These are phyloP conservation scores for Aspergillus amoenus DNA, from an alignment of 2,329 filamentous ascomycete species.

Conservation along the genomic window DNA sequence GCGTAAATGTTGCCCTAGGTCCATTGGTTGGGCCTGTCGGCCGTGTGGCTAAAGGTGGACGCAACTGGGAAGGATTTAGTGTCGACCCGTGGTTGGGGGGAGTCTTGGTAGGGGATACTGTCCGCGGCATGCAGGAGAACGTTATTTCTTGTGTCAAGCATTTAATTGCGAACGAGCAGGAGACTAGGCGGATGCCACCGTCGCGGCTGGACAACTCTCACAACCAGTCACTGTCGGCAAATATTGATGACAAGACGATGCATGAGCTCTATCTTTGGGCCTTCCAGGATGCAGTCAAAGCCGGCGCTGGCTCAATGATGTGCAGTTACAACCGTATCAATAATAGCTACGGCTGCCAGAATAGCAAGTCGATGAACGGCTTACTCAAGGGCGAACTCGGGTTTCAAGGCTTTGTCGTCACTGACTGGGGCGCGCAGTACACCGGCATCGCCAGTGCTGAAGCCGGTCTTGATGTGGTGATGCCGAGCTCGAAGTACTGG, in stretches of 20 bases:
- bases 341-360: conserved; percentile 77
- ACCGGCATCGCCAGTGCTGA: conserved; percentile 63
- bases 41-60: conserved; percentile 14
- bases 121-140: conserved; percentile 43
- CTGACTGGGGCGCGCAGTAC: conserved; percentile 76
- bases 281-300: conserved; percentile 60
- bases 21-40: conserved; percentile 45
- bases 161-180: conserved; percentile 63
- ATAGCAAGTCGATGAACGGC: conserved; percentile 73
- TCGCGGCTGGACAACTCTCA: no score
- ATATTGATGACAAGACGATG: conserved; percentile 64
- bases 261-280: conserved; percentile 69
- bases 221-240: conserved; percentile 52
- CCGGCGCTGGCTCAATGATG: conserved; percentile 61
- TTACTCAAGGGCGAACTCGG: conserved; percentile 76
- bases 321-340: conserved; percentile 65
- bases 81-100: conserved; percentile 44
- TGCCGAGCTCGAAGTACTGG: neutral
- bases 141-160: conserved; percentile 50
- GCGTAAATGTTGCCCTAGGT: conserved; percentile 37
- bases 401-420: conserved; percentile 72
- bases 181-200: conserved; percentile 29
- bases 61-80: conserved; percentile 33
- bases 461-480: neutral
- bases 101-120: conserved; percentile 36